phyloP scores from a whole-genome alignment of 1,284 basidiomycete species.

The Cryptococcus amylolentus region DNA sequence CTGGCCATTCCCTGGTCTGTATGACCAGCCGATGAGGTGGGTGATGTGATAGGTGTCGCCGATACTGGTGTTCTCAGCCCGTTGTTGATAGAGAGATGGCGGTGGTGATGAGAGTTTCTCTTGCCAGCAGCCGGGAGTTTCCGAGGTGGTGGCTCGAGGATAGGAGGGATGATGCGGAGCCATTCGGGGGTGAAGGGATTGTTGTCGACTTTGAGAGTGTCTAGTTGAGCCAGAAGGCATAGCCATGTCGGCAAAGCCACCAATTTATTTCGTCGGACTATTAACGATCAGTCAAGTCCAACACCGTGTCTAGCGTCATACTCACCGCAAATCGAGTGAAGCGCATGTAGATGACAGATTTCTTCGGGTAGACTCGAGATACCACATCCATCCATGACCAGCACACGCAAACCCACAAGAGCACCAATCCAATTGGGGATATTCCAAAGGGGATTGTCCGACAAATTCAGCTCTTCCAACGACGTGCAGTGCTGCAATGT shows the following conservation, averaged over 20 bases:
- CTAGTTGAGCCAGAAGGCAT: slow-evolving; percentile 73
- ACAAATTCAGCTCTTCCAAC: slow-evolving; percentile 92
- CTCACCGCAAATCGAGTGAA: slow-evolving; percentile 77
- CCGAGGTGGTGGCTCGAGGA: slow-evolving; percentile 25
- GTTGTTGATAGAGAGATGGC: slow-evolving; percentile 17
- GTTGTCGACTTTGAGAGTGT: slow-evolving; percentile 82
- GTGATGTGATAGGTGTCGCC: slow-evolving; percentile 18
- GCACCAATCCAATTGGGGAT: slow-evolving; percentile 77
- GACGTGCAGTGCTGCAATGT: slow-evolving; percentile 69
- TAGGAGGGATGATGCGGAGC: slow-evolving; percentile 78
- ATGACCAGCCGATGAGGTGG: slow-evolving; percentile 4
- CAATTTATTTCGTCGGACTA: slow-evolving; percentile 72
- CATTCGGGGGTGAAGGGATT: slow-evolving; percentile 92
- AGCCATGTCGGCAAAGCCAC: slow-evolving; percentile 91
- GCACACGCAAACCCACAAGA: slow-evolving; percentile 71
- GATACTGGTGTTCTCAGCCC: slow-evolving; percentile 19
- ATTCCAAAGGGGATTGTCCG: slow-evolving; percentile 78
- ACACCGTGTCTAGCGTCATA: neutral
- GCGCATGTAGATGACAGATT: slow-evolving; percentile 63
- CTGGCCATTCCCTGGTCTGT: neutral
- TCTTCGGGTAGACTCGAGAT: slow-evolving; percentile 69
- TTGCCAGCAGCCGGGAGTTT: neutral
- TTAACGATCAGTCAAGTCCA: slow-evolving; percentile 16
- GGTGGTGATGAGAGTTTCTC: slow-evolving; percentile 11
- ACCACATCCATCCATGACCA: slow-evolving; percentile 84